Evolutionary conservation across 1,139 yeast genomes (phyloP), one percentile per base, ranked within the genome.

Genomic region (Yamadazyma spencermartinsiae): DNA sequence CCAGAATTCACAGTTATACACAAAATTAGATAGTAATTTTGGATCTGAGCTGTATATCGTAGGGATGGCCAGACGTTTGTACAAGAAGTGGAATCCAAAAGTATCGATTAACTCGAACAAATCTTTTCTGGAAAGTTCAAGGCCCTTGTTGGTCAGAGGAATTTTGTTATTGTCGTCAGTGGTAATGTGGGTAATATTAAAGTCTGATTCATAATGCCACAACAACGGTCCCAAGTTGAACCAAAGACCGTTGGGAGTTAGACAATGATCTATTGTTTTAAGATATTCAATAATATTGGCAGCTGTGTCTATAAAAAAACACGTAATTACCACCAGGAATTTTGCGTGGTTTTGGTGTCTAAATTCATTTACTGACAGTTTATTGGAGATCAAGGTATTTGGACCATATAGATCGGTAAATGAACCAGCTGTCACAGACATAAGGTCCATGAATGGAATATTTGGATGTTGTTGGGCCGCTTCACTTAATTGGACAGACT

Each of bases 371-470:
- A 77, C 75, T 2, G 49, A 45, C 1, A 25, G 13, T 11, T n/a
- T 26, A 18, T 43, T 55, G 18, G 35, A 34, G 13, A 20, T 18
- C 2, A 43, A 15, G 5, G 13, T 13, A 26, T 39, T 39, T 0
- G 84, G 79, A 0, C 90, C 92, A 54, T 86, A 88, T 17, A 86
- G 64, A 46, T 86, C 95, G 4, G 76, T 72, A 60, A 89, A 88
- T 0, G 89, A 82, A 0, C 96, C 96, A 0, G 90, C 82, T 0
- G 82, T 74, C 76, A 88, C 85, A 0, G 88, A 76, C 84, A 88
- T 79, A 31, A 79, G 61, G 6, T 78, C 80, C 7, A 63, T 72
- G 30, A 72, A 73, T 0, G 74, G 72, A 0, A 76, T 67, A 0
- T 52, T 50, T 0, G 78, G 76, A 33, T 67, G 17, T 10, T 61